A percentile compares a stretch with the other conserved stretches of the same genome.
Evolutionary conservation across 495 filamentous ascomycete genomes (phyloP).

Genomic region (Neurospora sp.): DNA sequence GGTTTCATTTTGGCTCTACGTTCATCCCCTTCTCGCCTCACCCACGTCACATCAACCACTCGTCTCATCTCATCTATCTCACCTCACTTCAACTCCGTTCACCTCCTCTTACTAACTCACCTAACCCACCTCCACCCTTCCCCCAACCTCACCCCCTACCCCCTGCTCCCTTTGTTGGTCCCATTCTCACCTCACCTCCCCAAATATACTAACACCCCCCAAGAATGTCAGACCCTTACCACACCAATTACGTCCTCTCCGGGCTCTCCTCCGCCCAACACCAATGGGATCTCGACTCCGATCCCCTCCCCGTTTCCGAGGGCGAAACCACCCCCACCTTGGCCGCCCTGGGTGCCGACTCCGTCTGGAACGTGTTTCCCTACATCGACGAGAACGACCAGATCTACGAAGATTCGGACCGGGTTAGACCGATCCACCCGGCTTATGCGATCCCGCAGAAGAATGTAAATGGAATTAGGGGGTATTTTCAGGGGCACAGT

Average conservation of each 20-base stretch:
- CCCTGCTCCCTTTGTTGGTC: too few species aligned
- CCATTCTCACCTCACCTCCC: not conserved
- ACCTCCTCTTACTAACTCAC: not conserved
- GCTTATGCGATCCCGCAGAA: conserved; percentile 74
- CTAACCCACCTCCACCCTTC: not conserved
- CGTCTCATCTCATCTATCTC: not conserved
- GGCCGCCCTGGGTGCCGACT: conserved; percentile 11
- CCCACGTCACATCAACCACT: not conserved
- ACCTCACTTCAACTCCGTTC: not conserved
- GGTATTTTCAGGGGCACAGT: conserved; percentile 49
- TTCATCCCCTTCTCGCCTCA: not conserved
- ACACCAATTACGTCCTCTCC: conserved; percentile 80
- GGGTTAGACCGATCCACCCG: conserved; percentile 58
- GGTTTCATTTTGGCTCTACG: not conserved
- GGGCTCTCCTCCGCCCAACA: conserved; percentile 79
- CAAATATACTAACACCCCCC: not conserved
- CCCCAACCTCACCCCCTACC: not conserved
- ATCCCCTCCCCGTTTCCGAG: conserved; percentile 19
- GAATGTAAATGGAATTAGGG: conserved; percentile 50
- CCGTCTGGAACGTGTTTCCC: conserved; percentile 49
- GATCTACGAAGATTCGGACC: conserved; percentile 41
- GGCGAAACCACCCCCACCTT: not conserved
- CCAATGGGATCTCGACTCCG: conserved; percentile 46
- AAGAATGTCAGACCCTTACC: conserved; percentile 77
- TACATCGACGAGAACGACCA: conserved; percentile 36